phyloP scores from a whole-genome alignment of 495 filamentous ascomycete genomes.

The Penicillium coprophilum region DNA sequence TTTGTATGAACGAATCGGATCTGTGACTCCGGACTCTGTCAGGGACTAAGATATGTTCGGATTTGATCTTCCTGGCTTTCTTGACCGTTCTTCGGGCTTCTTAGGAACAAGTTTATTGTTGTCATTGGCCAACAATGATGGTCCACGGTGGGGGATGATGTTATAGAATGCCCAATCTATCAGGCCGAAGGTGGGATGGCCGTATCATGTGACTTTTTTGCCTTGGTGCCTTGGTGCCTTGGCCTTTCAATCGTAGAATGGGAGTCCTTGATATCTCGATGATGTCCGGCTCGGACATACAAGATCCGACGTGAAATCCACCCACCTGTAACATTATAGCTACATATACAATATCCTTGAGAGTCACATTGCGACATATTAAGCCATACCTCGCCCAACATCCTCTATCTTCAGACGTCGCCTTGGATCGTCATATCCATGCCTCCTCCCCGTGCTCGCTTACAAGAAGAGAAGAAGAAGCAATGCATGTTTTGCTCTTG shows the following conservation, averaged over 20 bases:
- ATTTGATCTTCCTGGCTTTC: background rate
- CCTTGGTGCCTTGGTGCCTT: background rate
- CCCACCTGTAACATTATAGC: background rate
- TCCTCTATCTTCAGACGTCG: background rate
- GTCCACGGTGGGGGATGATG: conserved; percentile 1
- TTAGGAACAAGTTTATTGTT: background rate
- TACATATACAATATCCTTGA: background rate
- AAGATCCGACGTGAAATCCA: background rate
- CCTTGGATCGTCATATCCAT: background rate
- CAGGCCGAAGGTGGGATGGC: background rate
- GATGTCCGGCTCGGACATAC: background rate
- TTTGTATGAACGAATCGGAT: background rate
- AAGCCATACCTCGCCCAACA: background rate
- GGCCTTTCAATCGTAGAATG: too few species aligned
- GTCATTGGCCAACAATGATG: conserved; percentile 1
- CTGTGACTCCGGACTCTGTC: background rate
- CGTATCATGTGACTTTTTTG: background rate
- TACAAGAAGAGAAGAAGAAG: background rate
- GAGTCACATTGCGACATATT: background rate
- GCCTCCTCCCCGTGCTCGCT: background rate
- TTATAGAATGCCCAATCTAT: background rate
- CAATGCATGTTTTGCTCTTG: background rate
- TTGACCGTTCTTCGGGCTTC: background rate
- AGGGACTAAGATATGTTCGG: background rate
- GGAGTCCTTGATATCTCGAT: background rate